Base-by-base conservation (phyloP, 2,329 filamentous ascomycete species). In the Fusarium chuoi region DNA sequence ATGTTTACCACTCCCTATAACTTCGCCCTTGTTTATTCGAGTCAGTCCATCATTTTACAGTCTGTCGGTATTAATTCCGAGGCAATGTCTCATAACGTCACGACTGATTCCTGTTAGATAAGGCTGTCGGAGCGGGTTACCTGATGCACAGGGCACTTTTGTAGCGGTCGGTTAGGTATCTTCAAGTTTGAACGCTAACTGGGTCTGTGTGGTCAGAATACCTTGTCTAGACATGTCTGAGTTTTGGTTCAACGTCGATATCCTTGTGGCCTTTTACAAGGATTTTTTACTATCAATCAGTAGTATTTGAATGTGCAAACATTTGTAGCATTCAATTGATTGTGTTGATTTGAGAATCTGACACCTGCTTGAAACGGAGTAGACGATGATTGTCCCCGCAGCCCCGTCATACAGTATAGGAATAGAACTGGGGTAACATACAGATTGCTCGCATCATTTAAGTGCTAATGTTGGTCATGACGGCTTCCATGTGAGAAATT, bases 371-470 rank as follows among this genome's bases (percentile, higher is more conserved):
- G 55, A 67, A 68, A 54, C 62, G 55, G 62, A 61, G 67, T 59
- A 54, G 51, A 42, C 52, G 42, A 65, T 51, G 44, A 51, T 42
- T 49, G 63, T 45, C 71, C 59, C 71, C 71, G 60, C 71, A 62
- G 55, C 68, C 58, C 71, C 68, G n/a, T 26, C 13, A 20, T 52
- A 36, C n/a, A 60, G 64, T 60, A 30, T 30, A 30, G 30, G 30
- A 4, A 41, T 62, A 65, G 69, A 72, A 57, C 60, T 46, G 71
- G 68, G 68, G 68, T 67, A 49, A 38, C 44, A 49, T 51, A 24
- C n/a, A 36, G 45, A 45, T 57, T 55, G 20, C 60, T 72, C 35
- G 38, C 68, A 71, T 74, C 66, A 59, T 72, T 72, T 41, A 42
- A 62, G n/a, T 46, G 55, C 41, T 5, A 30, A 57, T 55, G 55